phyloP scores from a whole-genome alignment of 129 eudicot species.

The Solidago caesia region DNA sequence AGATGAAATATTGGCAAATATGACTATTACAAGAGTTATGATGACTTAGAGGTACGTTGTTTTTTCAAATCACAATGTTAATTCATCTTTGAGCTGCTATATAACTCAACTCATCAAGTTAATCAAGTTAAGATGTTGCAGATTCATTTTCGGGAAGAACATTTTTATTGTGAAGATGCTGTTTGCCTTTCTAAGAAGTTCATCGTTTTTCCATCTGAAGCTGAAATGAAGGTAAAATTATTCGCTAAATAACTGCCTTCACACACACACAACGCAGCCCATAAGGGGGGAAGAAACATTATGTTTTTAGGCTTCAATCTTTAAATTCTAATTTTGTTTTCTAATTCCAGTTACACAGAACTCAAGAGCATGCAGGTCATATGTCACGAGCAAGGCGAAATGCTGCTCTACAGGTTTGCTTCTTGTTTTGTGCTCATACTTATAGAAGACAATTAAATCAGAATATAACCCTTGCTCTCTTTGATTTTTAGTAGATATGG shows the following conservation, averaged over 20 bases:
- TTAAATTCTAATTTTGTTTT: not conserved
- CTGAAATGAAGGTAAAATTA: conserved; percentile 77
- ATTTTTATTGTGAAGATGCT: conserved; percentile 86
- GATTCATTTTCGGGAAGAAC: conserved; percentile 86
- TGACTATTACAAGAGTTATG: conserved; percentile 83
- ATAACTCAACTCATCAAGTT: not conserved
- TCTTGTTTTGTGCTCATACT: not conserved
- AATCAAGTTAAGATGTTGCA: conserved; percentile 28
- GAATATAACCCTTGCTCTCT: too few species aligned
- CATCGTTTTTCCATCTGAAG: conserved; percentile 72
- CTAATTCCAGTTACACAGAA: conserved; percentile 69
- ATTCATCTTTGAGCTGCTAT: not conserved
- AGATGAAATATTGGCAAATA: conserved; percentile 92
- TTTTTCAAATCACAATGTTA: conserved; percentile 4
- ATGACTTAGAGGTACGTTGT: conserved; percentile 84
- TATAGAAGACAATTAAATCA: not conserved
- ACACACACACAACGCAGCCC: too few species aligned
- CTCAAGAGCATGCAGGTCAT: conserved; percentile 91
- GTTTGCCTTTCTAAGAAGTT: conserved; percentile 83
- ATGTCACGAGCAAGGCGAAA: conserved; percentile 88
- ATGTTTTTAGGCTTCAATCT: too few species aligned
- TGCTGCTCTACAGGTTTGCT: conserved; percentile 79
- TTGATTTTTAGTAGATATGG: too few species aligned
- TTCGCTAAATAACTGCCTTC: not conserved
- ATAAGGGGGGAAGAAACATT: too few species aligned